Conservation (phyloP, 225 moss, liverwort and hornwort species). For the Pseudoscleropodium purum region DNA sequence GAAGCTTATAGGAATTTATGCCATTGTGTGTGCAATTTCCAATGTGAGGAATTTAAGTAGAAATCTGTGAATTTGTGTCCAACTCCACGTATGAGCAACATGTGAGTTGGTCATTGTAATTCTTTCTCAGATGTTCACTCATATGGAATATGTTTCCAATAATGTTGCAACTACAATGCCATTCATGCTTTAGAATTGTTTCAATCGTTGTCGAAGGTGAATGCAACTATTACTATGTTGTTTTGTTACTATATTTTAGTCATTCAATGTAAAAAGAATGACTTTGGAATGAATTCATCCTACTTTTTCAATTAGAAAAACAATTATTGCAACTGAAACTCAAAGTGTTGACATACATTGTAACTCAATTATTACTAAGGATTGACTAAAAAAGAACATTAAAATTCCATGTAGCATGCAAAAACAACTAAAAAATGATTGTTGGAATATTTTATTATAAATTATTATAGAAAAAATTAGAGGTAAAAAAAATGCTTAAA, state of each 20-base stretch:
- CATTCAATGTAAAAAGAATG: neutral
- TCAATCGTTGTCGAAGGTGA: neutral
- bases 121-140: neutral
- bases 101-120: neutral
- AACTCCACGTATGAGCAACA: neutral
- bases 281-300: neutral
- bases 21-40: neutral
- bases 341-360: fast-evolving
- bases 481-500: neutral
- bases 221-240: fast-evolving
- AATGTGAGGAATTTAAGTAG: neutral
- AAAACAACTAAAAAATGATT: neutral
- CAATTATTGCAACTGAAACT: neutral
- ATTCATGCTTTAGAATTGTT: neutral
- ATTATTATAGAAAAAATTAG: neutral
- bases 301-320: neutral
- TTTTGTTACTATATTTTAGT: neutral
- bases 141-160: neutral
- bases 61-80: neutral
- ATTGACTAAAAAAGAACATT: neutral
- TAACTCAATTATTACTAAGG: neutral
- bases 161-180: neutral
- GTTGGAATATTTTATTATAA: neutral
- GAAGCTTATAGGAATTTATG: neutral
- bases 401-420: fast-evolving